A percentile compares a stretch with the other conserved stretches of the same genome.
Evolutionary conservation across 805 yeast species (phyloP).

Genomic region (Kluyveromyces aestuarii): DNA sequence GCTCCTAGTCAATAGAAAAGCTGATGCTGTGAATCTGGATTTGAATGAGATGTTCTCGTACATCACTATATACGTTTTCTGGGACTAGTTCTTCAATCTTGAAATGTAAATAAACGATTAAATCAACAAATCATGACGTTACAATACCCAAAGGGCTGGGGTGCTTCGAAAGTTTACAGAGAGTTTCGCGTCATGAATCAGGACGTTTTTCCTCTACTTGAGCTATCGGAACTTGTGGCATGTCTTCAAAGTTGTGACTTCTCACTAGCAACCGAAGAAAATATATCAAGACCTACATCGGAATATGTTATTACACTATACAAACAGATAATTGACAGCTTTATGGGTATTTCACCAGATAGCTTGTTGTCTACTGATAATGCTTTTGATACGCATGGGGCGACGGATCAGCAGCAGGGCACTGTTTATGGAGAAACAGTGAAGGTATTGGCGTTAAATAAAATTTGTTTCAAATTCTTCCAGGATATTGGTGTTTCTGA

Average conservation of each 20-base stretch:
- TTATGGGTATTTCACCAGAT: slow-evolving; percentile 42
- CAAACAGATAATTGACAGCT: slow-evolving; percentile 53
- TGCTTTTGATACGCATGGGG: slow-evolving; percentile 7
- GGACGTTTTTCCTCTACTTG: slow-evolving; percentile 57
- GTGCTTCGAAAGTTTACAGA: background rate
- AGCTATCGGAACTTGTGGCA: slow-evolving; percentile 45
- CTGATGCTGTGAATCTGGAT: too few species aligned
- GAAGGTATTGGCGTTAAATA: slow-evolving; percentile 45
- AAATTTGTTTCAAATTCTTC: slow-evolving; percentile 53
- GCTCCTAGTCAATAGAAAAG: too few species aligned
- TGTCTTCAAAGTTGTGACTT: slow-evolving; percentile 57
- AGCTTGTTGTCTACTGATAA: slow-evolving; percentile 12
- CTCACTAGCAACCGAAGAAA: slow-evolving; percentile 46
- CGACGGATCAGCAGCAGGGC: slow-evolving; percentile 4
- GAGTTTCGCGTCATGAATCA: slow-evolving; percentile 16
- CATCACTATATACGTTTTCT: background rate
- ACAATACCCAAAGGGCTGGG: background rate
- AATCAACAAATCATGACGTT: background rate
- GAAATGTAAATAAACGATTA: background rate
- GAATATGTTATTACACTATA: slow-evolving; percentile 45
- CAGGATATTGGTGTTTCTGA: slow-evolving; percentile 70
- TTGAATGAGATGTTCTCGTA: background rate
- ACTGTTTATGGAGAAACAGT: slow-evolving; percentile 31
- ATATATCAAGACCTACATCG: slow-evolving; percentile 47
- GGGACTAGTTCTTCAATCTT: background rate